Evolutionary conservation across 257 asterid genomes (phyloP).

Genomic region (Solanum appendiculatum): DNA sequence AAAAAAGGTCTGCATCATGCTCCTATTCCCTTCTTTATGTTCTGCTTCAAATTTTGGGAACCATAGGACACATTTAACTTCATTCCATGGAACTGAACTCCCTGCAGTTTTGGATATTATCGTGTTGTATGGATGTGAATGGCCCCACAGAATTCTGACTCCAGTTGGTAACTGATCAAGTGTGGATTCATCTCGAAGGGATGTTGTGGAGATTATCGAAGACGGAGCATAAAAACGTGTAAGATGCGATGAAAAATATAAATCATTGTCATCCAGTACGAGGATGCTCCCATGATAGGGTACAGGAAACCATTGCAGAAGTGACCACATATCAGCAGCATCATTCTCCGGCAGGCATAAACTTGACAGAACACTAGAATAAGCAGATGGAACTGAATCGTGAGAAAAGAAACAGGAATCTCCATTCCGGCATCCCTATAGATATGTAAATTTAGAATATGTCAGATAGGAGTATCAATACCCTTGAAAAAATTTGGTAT

Average conservation of each 20-base stretch:
- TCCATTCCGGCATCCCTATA: slow-evolving; percentile 92
- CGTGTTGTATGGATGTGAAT: slow-evolving; percentile 53
- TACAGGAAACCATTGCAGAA: slow-evolving; percentile 49
- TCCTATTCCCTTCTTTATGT: slow-evolving; percentile 32
- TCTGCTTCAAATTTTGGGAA: slow-evolving; percentile 55
- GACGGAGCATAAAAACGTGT: slow-evolving; percentile 36
- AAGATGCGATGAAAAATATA: slow-evolving; percentile 52
- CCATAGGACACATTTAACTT: slow-evolving; percentile 71
- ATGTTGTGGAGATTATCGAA: slow-evolving; percentile 48
- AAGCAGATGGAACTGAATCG: slow-evolving; percentile 32
- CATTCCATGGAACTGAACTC: slow-evolving; percentile 46
- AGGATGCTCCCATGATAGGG: slow-evolving; percentile 45
- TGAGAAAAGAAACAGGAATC: slow-evolving; percentile 71
- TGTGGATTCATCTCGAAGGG: slow-evolving; percentile 27
- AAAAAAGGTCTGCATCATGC: slow-evolving; percentile 37
- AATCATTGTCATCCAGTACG: slow-evolving; percentile 55
- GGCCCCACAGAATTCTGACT: slow-evolving; percentile 49
- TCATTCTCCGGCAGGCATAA: slow-evolving; percentile 46
- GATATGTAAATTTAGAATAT: not conserved
- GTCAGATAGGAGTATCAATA: not conserved
- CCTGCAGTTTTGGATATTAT: slow-evolving; percentile 37
- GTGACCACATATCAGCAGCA: slow-evolving; percentile 25
- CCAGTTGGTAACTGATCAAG: slow-evolving; percentile 31
- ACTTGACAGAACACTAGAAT: slow-evolving; percentile 18
- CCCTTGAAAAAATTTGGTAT: not conserved